Percentiles rank a stretch among this genome's conserved stretches.
Conservation (phyloP, 2,329 filamentous ascomycete species). For the Pseudopyrenochaeta lycopersici region DNA sequence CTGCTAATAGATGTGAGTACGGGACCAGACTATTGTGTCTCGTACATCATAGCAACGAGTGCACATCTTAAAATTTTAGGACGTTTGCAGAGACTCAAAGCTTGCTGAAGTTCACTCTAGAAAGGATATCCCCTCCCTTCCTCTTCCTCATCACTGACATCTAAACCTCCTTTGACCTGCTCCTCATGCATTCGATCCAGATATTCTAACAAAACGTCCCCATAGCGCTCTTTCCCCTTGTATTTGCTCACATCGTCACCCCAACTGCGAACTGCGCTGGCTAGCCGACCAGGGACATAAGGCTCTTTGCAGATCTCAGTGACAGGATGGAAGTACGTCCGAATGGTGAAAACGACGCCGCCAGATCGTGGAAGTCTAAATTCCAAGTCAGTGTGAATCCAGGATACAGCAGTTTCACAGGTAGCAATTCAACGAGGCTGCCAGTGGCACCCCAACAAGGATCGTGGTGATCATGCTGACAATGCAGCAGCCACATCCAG, state of each 20-base stretch:
- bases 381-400: neutral
- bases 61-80: neutral
- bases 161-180: conserved; percentile 73
- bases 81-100: neutral
- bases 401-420: neutral
- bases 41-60: neutral
- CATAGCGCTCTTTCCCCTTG: conserved; percentile 80
- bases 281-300: conserved; percentile 80
- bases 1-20: too few relatives aligned
- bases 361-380: conserved; percentile 55
- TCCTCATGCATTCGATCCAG: conserved; percentile 77
- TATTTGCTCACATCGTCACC: conserved; percentile 78
- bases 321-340: conserved; percentile 81
- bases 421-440: too few relatives aligned
- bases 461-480: conserved; percentile 5
- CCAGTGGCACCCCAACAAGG: neutral
- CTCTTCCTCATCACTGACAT: conserved; percentile 69
- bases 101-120: conserved; percentile 22
- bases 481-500: neutral
- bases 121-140: conserved; percentile 68
- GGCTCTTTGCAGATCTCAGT: conserved; percentile 73
- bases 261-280: conserved; percentile 83
- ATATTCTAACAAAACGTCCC: conserved; percentile 77
- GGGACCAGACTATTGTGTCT: neutral
- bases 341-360: conserved; percentile 74